These are phyloP conservation scores for Paradendryphiella salina DNA, from an alignment of 2,329 filamentous ascomycete species.

Conservation along the genomic window DNA sequence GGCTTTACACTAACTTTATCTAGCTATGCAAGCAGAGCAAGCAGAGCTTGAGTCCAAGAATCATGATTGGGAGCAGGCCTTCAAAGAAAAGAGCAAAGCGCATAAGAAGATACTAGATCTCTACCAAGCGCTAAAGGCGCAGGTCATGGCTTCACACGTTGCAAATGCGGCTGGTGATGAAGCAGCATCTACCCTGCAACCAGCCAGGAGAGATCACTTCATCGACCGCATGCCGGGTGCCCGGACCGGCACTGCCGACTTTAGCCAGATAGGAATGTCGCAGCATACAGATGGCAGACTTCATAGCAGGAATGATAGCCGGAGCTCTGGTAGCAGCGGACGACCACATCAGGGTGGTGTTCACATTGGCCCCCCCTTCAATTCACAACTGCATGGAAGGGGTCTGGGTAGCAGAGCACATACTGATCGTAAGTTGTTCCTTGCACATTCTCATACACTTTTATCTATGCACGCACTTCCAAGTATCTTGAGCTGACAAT, in stretches of 20 bases:
- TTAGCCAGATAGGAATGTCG: constrained; percentile 22
- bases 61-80: constrained; percentile 67
- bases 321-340: constrained; percentile 33
- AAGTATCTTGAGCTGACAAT: constrained; percentile 5
- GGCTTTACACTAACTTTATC: not conserved
- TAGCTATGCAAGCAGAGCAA: constrained; percentile 64
- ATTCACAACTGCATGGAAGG: constrained; percentile 27
- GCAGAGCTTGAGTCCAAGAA: constrained; percentile 69
- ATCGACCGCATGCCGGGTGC: constrained; percentile 38
- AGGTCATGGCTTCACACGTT: constrained; percentile 58
- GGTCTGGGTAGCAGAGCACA: constrained; percentile 18
- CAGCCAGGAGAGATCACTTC: constrained; percentile 34
- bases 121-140: constrained; percentile 61
- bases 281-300: constrained; percentile 20
- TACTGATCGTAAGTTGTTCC: constrained; percentile 27
- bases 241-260: constrained; percentile 29
- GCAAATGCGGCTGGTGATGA: constrained; percentile 59
- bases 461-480: not conserved
- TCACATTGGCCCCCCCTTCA: constrained; percentile 23
- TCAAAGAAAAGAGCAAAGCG: constrained; percentile 71
- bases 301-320: constrained; percentile 29
- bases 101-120: constrained; percentile 68
- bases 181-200: constrained; percentile 37
- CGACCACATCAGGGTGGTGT: constrained; percentile 25
- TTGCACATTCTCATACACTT: not conserved